These are phyloP conservation scores for Penicillium corylophilum DNA, from an alignment of 2,329 filamentous ascomycete species.

Conservation along the genomic window DNA sequence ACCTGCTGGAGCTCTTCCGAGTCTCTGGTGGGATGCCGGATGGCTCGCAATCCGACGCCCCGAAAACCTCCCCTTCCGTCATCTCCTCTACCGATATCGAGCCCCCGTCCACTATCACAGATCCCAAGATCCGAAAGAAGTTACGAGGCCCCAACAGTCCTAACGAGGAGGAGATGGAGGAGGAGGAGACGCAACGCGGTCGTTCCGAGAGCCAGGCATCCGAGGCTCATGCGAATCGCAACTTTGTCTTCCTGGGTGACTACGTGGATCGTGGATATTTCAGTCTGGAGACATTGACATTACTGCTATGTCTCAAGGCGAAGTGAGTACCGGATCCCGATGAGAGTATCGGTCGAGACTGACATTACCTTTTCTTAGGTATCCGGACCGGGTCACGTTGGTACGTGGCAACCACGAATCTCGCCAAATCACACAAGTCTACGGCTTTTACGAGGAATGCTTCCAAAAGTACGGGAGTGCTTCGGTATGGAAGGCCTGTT, in stretches of 20 bases:
- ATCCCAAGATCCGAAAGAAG: constrained; percentile 84
- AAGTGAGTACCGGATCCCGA: constrained; percentile 48
- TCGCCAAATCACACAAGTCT: constrained; percentile 74
- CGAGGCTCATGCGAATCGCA: constrained; percentile 55
- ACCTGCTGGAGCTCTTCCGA: constrained; percentile 92
- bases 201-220: constrained; percentile 33
- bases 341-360: neutral
- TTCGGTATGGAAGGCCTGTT: constrained; percentile 76
- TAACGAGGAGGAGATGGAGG: constrained; percentile 35
- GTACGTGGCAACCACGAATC: constrained; percentile 75
- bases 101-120: constrained; percentile 82
- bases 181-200: constrained; percentile 22
- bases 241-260: constrained; percentile 71
- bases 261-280: constrained; percentile 76
- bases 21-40: constrained; percentile 96
- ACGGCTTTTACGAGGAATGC: constrained; percentile 77
- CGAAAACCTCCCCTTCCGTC: constrained; percentile 67
- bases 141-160: constrained; percentile 55
- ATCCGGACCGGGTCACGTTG: constrained; percentile 69
- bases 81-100: constrained; percentile 92
- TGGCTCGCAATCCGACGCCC: constrained; percentile 68
- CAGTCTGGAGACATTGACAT: constrained; percentile 69
- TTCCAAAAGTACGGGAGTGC: constrained; percentile 75
- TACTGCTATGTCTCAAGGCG: constrained; percentile 70
- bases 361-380: constrained; percentile 45